A percentile compares a stretch with the other conserved stretches of the same genome.
phyloP scores from a whole-genome alignment of 1,139 yeast genomes.

The Scheffersomyces lignicola region DNA sequence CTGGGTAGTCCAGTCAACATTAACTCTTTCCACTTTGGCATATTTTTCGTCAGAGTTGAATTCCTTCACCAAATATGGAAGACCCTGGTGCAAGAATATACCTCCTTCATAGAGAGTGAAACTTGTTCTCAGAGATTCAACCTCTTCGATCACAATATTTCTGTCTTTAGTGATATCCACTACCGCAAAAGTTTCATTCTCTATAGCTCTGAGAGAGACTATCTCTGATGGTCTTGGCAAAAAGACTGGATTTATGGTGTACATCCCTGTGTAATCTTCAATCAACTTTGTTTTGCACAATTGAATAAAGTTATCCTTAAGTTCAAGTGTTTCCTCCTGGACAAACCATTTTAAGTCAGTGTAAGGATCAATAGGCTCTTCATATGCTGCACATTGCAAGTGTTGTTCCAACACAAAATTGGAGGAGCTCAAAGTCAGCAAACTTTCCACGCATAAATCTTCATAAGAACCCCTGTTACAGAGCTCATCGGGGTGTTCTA shows the following conservation, averaged over 20 bases:
- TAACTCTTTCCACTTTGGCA: constrained; percentile 84
- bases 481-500: constrained; percentile 68
- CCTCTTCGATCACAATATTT: constrained; percentile 78
- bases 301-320: constrained; percentile 25
- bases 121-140: constrained; percentile 87
- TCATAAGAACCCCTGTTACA: constrained; percentile 42
- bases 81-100: constrained; percentile 90
- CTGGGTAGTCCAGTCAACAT: constrained; percentile 89
- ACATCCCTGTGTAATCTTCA: constrained; percentile 53
- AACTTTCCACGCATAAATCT: constrained; percentile 43
- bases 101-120: constrained; percentile 96
- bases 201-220: constrained; percentile 80
- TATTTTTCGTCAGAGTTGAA: constrained; percentile 71
- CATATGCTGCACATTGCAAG: constrained; percentile 93
- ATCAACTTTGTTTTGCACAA: constrained; percentile 47
- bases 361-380: constrained; percentile 58
- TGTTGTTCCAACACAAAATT: constrained; percentile 67
- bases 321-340: constrained; percentile 14
- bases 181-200: constrained; percentile 78
- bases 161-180: constrained; percentile 80
- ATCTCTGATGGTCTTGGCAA: constrained; percentile 79
- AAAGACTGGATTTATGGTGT: constrained; percentile 57
- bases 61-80: constrained; percentile 81
- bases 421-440: constrained; percentile 36
- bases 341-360: constrained; percentile 58